phyloP scores from a whole-genome alignment of 2,329 filamentous ascomycete species.

The Alternaria consortialis region DNA sequence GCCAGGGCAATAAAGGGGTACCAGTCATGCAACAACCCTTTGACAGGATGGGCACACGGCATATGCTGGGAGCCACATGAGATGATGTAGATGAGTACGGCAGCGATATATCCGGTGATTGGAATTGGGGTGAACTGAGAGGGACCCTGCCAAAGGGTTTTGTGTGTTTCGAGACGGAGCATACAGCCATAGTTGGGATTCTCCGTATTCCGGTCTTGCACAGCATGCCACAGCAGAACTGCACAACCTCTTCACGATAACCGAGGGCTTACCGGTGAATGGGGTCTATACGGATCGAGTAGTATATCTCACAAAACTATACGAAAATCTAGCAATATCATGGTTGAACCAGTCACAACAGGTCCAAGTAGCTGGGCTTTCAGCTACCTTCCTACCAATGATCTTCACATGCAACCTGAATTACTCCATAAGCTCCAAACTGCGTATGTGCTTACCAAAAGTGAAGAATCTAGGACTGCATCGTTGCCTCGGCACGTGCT shows the following conservation, averaged over 20 bases:
- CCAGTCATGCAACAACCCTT: slow-evolving; percentile 22
- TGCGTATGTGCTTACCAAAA: slow-evolving; percentile 1
- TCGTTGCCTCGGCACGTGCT: slow-evolving; percentile 15
- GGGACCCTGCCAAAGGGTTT: not conserved
- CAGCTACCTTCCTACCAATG: not conserved
- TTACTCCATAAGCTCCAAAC: not conserved
- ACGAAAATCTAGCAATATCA: slow-evolving; percentile 3
- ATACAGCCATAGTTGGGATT: not conserved
- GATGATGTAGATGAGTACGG: slow-evolving; percentile 21
- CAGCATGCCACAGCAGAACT: slow-evolving; percentile 8
- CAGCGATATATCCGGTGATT: slow-evolving; percentile 18
- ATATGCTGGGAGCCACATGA: slow-evolving; percentile 26
- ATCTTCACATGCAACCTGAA: slow-evolving; percentile 7
- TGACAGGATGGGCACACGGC: slow-evolving; percentile 24
- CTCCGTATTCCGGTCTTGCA: not conserved
- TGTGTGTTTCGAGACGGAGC: not conserved
- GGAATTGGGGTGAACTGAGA: slow-evolving; percentile 3
- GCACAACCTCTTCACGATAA: slow-evolving; percentile 1
- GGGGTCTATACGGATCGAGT: not conserved
- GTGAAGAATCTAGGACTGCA: not conserved
- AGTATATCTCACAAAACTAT: slow-evolving; percentile 6
- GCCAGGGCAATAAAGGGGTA: slow-evolving; percentile 50
- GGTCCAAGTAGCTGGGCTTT: not conserved
- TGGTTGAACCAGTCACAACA: slow-evolving; percentile 7
- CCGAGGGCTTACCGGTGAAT: not conserved